Evolutionary conservation across 2,329 filamentous ascomycete genomes (phyloP), one percentile per base, ranked within the genome.

Genomic region (Neofusicoccum laricinum): DNA sequence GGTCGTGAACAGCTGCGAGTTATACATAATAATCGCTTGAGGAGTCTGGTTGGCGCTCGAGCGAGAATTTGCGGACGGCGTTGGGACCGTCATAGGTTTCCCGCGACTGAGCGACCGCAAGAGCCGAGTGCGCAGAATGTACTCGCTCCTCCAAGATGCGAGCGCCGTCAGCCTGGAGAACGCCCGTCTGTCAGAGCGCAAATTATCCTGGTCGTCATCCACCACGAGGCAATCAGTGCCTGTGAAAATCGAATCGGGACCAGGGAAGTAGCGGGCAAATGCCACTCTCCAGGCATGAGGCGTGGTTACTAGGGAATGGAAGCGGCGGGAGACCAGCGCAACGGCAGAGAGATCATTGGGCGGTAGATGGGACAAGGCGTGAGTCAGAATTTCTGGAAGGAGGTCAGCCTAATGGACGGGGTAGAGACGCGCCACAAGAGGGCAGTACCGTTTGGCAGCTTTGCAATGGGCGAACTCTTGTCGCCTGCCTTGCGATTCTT

Each of bases 141-240:
- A 99, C 76, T 99, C 95, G 77, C 92, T 97, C 69, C 94, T 87
- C 94, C 95, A 98, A 8, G 93, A 95, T n/a, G 93, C 90, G 66
- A 93, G 79, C 3, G 88, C 84, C 10, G 91, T 96, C 63, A 99
- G 83, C 48, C 93, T 88, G 15, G 91, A 87, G 72, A 98, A 99
- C 68, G 87, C 86, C 49, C 93, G 90, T 69, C 86, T 86, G 72
- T 95, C 90, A 0, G 90, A 89, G 32, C 86, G 85, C 49, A 93
- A 80, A 43, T 67, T 67, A 19, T 78, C 75, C n/a, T 71, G 72
- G 32, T 66, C 68, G 6, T 72, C 69, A 58, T 77, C 73, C 8
- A 71, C 63, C 76, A 76, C 71, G 86, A 87, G 62, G 78, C 75
- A 74, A 64, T 78, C 73, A 45, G 73, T 66, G 4, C 69, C 67